These are phyloP conservation scores for Termitomyces sp. DNA, from an alignment of 768 basidiomycete genomes.

Conservation along the genomic window DNA sequence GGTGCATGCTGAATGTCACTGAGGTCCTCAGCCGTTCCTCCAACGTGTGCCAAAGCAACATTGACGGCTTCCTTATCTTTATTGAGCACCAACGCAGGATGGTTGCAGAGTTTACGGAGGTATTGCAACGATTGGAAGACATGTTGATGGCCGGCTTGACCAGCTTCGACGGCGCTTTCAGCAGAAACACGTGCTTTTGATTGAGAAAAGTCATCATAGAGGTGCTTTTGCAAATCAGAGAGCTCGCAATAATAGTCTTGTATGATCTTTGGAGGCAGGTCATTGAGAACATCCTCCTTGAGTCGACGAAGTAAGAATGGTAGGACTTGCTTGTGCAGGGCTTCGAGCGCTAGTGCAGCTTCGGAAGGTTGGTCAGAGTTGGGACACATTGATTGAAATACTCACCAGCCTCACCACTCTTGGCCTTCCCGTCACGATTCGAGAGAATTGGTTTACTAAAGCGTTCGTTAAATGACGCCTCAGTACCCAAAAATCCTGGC, in stretches of 20 bases:
- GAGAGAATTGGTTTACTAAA: slow-evolving; percentile 95
- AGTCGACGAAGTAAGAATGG: slow-evolving; percentile 94
- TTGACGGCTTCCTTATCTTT: slow-evolving; percentile 54
- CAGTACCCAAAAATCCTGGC: slow-evolving; percentile 98
- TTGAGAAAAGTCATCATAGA: slow-evolving; percentile 91
- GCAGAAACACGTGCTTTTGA: slow-evolving; percentile 64
- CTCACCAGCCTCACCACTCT: slow-evolving; percentile 90
- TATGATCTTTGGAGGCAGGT: slow-evolving; percentile 98
- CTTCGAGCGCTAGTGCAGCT: slow-evolving; percentile 94
- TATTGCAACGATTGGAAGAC: slow-evolving; percentile 98
- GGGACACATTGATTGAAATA: slow-evolving; percentile 8
- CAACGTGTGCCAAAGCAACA: slow-evolving; percentile 51
- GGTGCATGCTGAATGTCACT: slow-evolving; percentile 89
- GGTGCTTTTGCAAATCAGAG: slow-evolving; percentile 85
- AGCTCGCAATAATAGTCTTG: slow-evolving; percentile 99
- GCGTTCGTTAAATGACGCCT: slow-evolving; percentile 88
- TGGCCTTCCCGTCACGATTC: slow-evolving; percentile 91
- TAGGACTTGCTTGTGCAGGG: slow-evolving; percentile 97
- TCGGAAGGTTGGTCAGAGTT: neutral
- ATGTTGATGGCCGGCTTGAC: slow-evolving; percentile 59
- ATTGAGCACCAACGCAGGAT: slow-evolving; percentile 89
- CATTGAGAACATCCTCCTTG: slow-evolving; percentile 95
- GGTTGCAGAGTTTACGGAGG: slow-evolving; percentile 95
- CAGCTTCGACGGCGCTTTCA: slow-evolving; percentile 56
- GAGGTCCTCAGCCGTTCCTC: slow-evolving; percentile 40